phyloP scores from a whole-genome alignment of 225 moss, liverwort and hornwort species.

The Marchantia paleacea region DNA sequence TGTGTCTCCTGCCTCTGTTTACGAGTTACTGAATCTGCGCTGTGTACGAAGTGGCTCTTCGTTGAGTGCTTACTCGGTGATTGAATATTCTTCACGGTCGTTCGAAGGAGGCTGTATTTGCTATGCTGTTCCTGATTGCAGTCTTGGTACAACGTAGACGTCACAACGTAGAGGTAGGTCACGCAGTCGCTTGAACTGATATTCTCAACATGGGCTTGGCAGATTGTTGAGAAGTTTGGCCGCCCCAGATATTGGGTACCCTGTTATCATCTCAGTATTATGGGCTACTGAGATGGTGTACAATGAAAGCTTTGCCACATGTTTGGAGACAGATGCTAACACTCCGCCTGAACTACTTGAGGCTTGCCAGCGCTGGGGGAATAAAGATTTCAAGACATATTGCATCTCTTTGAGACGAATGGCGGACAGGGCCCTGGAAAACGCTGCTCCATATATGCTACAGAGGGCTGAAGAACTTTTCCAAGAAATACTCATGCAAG shows the following conservation, averaged over 20 bases:
- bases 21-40: not conserved
- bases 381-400: slow-evolving; percentile 56
- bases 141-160: not conserved
- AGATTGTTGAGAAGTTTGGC: slow-evolving; percentile 61
- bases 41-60: not conserved
- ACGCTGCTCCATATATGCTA: slow-evolving; percentile 33
- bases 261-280: slow-evolving; percentile 54
- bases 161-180: not conserved
- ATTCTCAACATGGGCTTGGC: not conserved
- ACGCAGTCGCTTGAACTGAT: not conserved
- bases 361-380: slow-evolving; percentile 83
- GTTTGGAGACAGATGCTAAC: slow-evolving; percentile 58
- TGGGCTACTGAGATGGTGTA: slow-evolving; percentile 89
- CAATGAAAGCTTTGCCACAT: slow-evolving; percentile 72
- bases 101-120: not conserved
- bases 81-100: not conserved
- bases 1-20: too few species aligned
- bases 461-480: slow-evolving; percentile 29
- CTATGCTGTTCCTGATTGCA: too few species aligned
- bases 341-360: slow-evolving; percentile 58
- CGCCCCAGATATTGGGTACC: slow-evolving; percentile 46
- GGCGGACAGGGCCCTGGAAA: slow-evolving; percentile 59
- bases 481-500: slow-evolving; percentile 29
- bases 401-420: slow-evolving; percentile 47
- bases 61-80: not conserved